Percentiles rank a stretch among this genome's conserved stretches.
Conservation (phyloP, 371 early-diverging fungal genomes). For the Mucor piriformis region DNA sequence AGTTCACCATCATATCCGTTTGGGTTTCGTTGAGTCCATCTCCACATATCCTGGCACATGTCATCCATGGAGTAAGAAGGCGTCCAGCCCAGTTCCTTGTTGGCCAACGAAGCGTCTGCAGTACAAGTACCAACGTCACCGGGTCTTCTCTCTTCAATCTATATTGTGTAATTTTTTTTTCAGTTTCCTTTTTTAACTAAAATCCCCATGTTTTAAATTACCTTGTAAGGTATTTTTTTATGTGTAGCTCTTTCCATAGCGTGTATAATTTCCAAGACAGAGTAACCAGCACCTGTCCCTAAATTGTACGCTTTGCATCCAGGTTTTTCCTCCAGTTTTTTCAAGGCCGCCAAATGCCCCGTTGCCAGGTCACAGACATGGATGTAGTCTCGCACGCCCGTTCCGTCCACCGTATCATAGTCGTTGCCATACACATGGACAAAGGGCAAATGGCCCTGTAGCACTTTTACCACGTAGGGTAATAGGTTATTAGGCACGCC, state of each 20-base stretch:
- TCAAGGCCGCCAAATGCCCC: conserved; percentile 83
- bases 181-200: neutral
- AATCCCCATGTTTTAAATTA: conserved; percentile 22
- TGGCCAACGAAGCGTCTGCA: conserved; percentile 77
- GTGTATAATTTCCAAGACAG: conserved; percentile 84
- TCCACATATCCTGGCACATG: conserved; percentile 91
- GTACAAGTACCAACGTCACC: conserved; percentile 86
- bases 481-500: conserved; percentile 89
- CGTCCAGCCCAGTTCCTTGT: conserved; percentile 75
- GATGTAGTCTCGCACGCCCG: conserved; percentile 91
- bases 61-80: conserved; percentile 71
- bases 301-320: conserved; percentile 80
- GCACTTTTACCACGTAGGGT: conserved; percentile 85
- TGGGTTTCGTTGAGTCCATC: conserved; percentile 78
- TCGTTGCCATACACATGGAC: conserved; percentile 84
- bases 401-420: conserved; percentile 88
- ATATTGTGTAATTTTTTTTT: neutral
- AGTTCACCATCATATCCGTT: conserved; percentile 60
- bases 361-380: conserved; percentile 88
- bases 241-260: conserved; percentile 76
- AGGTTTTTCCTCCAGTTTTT: conserved; percentile 57
- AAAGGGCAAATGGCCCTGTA: conserved; percentile 70
- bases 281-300: conserved; percentile 84
- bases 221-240: conserved; percentile 64
- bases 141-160: conserved; percentile 66